Evolutionary conservation across 2,329 filamentous ascomycete genomes (phyloP).

Genomic region (Alternaria gaisen): DNA sequence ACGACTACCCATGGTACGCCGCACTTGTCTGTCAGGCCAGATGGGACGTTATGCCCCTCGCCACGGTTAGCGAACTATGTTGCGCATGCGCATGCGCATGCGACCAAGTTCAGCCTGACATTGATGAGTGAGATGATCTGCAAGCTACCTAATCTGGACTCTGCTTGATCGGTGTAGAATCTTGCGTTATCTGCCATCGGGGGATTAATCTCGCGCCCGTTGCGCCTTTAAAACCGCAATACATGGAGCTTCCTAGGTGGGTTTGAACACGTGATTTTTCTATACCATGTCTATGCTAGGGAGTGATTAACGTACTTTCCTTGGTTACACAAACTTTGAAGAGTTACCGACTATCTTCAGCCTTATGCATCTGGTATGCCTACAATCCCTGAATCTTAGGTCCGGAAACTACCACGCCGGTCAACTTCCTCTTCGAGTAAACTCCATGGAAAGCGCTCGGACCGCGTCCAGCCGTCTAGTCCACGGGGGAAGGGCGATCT

Average conservation of each 20-base stretch:
- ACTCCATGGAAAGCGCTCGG: neutral
- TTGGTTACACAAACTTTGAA: neutral
- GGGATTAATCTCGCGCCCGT: constrained; percentile 1
- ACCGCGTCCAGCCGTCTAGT: neutral
- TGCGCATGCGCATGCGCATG: constrained; percentile 18
- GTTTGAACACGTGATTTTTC: neutral
- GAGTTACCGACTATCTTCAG: neutral
- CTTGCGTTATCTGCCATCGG: constrained; percentile 5
- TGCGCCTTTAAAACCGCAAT: neutral
- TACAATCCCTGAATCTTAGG: neutral
- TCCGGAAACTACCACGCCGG: neutral
- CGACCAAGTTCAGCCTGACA: constrained; percentile 10
- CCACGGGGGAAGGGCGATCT: neutral
- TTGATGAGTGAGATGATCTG: constrained; percentile 9
- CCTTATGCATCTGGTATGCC: neutral
- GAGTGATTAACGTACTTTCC: neutral
- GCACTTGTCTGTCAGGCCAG: neutral
- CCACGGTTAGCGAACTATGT: constrained; percentile 14
- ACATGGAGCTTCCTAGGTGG: neutral
- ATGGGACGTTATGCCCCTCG: constrained; percentile 2
- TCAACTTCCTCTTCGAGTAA: neutral
- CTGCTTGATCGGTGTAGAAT: constrained; percentile 4
- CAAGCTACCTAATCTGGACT: constrained; percentile 7
- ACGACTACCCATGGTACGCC: neutral
- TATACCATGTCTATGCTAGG: neutral